Base-by-base conservation (phyloP, 768 basidiomycete species). In the Candolleomyces efflorescens region DNA sequence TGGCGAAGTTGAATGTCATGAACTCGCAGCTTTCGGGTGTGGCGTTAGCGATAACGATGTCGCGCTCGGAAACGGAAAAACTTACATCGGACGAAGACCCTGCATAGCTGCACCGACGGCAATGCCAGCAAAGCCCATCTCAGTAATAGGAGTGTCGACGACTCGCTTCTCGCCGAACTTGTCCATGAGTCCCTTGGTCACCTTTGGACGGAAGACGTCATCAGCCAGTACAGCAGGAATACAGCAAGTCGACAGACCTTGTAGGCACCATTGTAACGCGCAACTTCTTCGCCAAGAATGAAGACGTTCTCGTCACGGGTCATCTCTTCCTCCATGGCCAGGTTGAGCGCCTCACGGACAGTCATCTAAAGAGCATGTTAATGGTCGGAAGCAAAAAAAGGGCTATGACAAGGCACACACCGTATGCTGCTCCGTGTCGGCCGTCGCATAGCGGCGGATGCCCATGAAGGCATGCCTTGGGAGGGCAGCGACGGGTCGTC, bases 1-100 rank as follows among this genome's bases (percentile, higher is more conserved):
- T 99, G 63, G 96, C 96, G 71, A 99, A 98, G 82, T 99, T 98
- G 82, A 96, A 98, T 15, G 96, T 98, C 96, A 98, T 98, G 80
- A 98, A 99, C 80, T 98, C 96, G 82, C 95, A 98, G 68, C 92
- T 94, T 59, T 32, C 39, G 23, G 36, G 26, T 41, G 62, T 59
- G 55, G 45, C 63, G 38, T 44, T 60, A 49, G 45, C 58, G 44
- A 51, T 27, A 55, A 58, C 52, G n/a, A 45, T 60, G 49, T 56
- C 32, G 60, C 32, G 15, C 32, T 48, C 20, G 48, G 46, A 7
- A 56, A 38, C 49, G 32, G 45, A 22, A 49, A 55, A 55, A 68
- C 85, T 58, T 71, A 91, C 91, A 99, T 82, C 60, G 97, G 97
- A 65, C 95, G 84, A 56, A 99, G 85, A 68, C 97, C 97, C 66